Evolutionary conservation across 306 rosid species (phyloP), one percentile per base, ranked within the genome.

Genomic region (Fragaria vesca): DNA sequence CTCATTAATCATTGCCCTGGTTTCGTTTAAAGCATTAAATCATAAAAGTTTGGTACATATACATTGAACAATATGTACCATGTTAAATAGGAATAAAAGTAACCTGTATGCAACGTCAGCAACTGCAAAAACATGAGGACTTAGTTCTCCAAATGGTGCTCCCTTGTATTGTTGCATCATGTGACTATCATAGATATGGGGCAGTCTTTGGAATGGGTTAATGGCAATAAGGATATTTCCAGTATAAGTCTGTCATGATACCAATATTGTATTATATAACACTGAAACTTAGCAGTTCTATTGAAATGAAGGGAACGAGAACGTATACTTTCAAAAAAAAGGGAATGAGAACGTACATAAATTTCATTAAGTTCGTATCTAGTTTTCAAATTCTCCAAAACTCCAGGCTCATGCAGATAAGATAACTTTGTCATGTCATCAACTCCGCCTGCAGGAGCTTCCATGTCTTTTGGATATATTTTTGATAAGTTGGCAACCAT

Each of bases 81-180:
- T 61, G 54, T 72, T 60, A 67, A 69, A 45, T 36, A 66, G 82
- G 62, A 69, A 79, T 65, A 36, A n/a, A 55, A 71, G 74, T 57
- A 83, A 93, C 99, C 99, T 96, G 85, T 90, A 96, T 48, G 99
- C 96, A 79, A 96, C 99, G 65, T 96, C 99, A 69, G 98, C 99
- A 86, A 96, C 94, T 34, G 99, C 99, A 90, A 93, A 96, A 17
- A 96, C 97, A 88, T 96, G 99, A 76, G 99, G 99, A 82, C 93
- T 96, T 65, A 96, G 79, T 81, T 96, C 98, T 80, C 97, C 99
- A 76, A 96, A 86, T 30, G 98, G 98, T 38, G 99, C 98, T 81
- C 99, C 99, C 81, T 93, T 96, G 88, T 93, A 96, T 90, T 96
- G 99, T 81, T 90, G 92, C 99, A 96, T 96, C 99, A 96, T 96